Base-by-base conservation (phyloP, 1,284 basidiomycete genomes). In the Erythrobasidium hasegawianum region DNA sequence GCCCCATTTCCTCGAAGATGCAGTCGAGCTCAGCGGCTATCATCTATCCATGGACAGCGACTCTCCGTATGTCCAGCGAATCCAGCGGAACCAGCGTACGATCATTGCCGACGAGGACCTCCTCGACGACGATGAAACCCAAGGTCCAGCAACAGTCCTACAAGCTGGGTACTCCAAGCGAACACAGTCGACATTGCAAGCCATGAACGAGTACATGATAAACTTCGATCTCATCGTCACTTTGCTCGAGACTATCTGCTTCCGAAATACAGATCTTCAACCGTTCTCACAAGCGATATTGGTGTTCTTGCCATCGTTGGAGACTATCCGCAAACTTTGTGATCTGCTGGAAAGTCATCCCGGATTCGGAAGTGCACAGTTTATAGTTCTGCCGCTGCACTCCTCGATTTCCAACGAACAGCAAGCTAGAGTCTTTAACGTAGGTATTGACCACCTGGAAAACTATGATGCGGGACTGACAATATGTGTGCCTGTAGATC, bases 301-400 rank as follows among this genome's bases (percentile, higher is more conserved):
- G 41, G 82, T 98, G 68, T 98, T 98, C 78, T 86, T 98, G 85
- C 95, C 96, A 7, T 96, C 95, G 58, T 78, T 95, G 61, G 72
- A 88, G 84, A 72, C 70, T 77, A 99, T 99, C 67, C 86, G 94
- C 41, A 86, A 88, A 56, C 79, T 97, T 69, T 87, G 87, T 72
- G 94, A 97, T 72, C 80, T 89, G 67, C 81, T 98, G 20, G 80
- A 81, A 41, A 87, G 88, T 52, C 94, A 98, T 76, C 81, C 81
- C 0, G 73, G 76, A 0, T 96, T 98, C 75, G 87, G 90, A 33
- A 81, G 83, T 2, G 78, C 81, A 2, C 79, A 78, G 16, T 97
- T 96, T 80, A 83, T 83, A 68, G 81, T 97, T 38, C 89, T 89
- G 76, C 90, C 91, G 0, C 79, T 99, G n/a, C 96, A 98, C 78